Base-by-base conservation (phyloP, 2,329 filamentous ascomycete genomes). In the Bipolaris victoriae region DNA sequence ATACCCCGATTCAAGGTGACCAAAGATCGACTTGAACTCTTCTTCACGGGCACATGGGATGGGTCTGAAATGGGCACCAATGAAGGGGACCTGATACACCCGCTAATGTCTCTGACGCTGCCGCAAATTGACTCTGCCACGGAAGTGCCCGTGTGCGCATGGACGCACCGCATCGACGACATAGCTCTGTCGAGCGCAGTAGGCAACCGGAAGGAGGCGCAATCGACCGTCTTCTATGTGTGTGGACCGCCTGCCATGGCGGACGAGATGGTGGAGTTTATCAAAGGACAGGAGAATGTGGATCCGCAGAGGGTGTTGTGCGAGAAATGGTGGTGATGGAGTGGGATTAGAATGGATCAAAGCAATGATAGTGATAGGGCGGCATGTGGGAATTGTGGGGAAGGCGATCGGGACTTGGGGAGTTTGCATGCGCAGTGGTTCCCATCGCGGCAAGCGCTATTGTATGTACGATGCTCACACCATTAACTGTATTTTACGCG, bases 281-380 rank as follows among this genome's bases (percentile, higher is more conserved):
- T 82, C 54, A 65, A 68, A 41, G 66, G 62, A 29, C 75, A 78
- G 61, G 63, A 74, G 5, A 73, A 77, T 7, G 76, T 82, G 62
- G 60, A 62, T 20, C 58, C 68, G 16, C 74, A 76, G 36, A 68
- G 72, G 26, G 80, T 82, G 7, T 60, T 82, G 5, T 82, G 79
- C 61, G 81, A 83, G 68, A 82, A 82, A 66, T 83, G 81, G 81
- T 83, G 81, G 81, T 83, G 68, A 63, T 41, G 39, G 43, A 36
- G 45, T 20, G 9, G 2, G 36, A 39, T 9, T 39, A 45, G n/a
- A 31, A 18, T 45, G 43, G 29, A 33, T n/a, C 13, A 29, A 22
- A 11, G 31, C 15, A 20, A 9, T 20, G 26, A 29, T 29, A 29
- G 26, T 22, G 10, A 31, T 13, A 13, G 29, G 29, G 29, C n/a